These are phyloP conservation scores for Globisporangium paddicum DNA, from an alignment of 352 stramenopile species.

Conservation along the genomic window DNA sequence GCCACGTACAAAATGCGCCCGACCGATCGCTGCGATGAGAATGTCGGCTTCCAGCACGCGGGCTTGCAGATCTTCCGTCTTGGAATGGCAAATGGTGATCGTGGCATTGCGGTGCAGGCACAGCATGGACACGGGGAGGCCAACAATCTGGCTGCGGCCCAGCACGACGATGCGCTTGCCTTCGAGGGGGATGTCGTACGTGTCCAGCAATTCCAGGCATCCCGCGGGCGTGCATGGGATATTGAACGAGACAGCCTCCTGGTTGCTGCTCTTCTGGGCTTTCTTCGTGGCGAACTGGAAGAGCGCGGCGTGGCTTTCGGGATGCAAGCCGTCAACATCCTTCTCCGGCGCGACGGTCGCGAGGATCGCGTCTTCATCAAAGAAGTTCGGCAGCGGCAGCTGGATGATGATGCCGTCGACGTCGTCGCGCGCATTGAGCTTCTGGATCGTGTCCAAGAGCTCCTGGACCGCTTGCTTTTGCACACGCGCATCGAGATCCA, in stretches of 20 bases:
- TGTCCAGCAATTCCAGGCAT: conserved; percentile 95
- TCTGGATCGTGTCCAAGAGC: conserved; percentile 47
- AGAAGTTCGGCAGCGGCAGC: conserved; percentile 91
- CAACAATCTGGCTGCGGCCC: conserved; percentile 96
- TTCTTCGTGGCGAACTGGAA: conserved; percentile 67
- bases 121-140: conserved; percentile 94
- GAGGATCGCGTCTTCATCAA: conserved; percentile 93
- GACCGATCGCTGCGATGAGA: conserved; percentile 95
- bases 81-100: conserved; percentile 97
- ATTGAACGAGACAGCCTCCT: conserved; percentile 59
- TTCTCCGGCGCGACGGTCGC: conserved; percentile 90
- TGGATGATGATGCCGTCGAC: conserved; percentile 88
- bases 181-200: conserved; percentile 81
- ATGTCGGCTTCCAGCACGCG: conserved; percentile 92
- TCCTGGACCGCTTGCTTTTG: conserved; percentile 19
- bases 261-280: conserved; percentile 1
- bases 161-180: conserved; percentile 97
- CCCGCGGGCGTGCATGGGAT: conserved; percentile 96
- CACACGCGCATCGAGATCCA: conserved; percentile 3
- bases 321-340: conserved; percentile 98
- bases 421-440: conserved; percentile 60
- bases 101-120: conserved; percentile 95
- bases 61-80: conserved; percentile 84
- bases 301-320: conserved; percentile 94
- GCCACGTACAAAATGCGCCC: conserved; percentile 89